Evolutionary conservation across 2,329 filamentous ascomycete genomes (phyloP).

Genomic region (Rutstroemia sydowiana): DNA sequence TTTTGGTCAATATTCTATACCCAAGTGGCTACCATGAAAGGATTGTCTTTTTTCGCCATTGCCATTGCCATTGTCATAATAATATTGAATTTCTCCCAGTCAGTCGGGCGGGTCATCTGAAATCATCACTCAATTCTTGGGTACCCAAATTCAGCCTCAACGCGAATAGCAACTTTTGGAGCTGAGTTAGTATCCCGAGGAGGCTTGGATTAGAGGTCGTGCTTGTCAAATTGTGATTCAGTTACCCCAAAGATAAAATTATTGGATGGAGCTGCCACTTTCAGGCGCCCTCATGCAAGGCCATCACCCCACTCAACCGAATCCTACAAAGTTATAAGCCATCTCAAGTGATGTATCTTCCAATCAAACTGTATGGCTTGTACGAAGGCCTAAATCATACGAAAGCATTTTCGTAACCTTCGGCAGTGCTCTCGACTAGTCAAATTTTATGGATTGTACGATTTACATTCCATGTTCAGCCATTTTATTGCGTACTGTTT

Average conservation of each 20-base stretch:
- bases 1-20: not conserved
- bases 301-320: conserved; percentile 6
- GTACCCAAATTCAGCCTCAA: conserved; percentile 11
- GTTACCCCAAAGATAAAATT: not conserved
- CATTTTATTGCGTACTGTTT: conserved; percentile 2
- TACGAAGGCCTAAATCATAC: not conserved
- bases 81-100: not conserved
- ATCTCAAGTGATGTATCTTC: not conserved
- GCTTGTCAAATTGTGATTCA: conserved; percentile 3
- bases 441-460: not conserved
- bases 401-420: not conserved
- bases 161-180: conserved; percentile 14
- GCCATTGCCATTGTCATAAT: not conserved
- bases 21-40: not conserved
- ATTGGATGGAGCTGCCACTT: conserved; percentile 3
- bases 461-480: not conserved
- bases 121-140: not conserved
- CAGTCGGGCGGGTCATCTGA: conserved; percentile 1
- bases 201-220: conserved; percentile 1
- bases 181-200: conserved; percentile 7
- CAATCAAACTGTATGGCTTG: not conserved
- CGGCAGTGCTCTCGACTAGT: not conserved
- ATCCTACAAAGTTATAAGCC: not conserved
- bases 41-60: not conserved
- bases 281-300: conserved; percentile 7